Percentiles rank a stretch among this genome's conserved stretches.
Evolutionary conservation across 1,139 yeast genomes (phyloP).

Genomic region (Nakaseomyces kungkrabaensis): DNA sequence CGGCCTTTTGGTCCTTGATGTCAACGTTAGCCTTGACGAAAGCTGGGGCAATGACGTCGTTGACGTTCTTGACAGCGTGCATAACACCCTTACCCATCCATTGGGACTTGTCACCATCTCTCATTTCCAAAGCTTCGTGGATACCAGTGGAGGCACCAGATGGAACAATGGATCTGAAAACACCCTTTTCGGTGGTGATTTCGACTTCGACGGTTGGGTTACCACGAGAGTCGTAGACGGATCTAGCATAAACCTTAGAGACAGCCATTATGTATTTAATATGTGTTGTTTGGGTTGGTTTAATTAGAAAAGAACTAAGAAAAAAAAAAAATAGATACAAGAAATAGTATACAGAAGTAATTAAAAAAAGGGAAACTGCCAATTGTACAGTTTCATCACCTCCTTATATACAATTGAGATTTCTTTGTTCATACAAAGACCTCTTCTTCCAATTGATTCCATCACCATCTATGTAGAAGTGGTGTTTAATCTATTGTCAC

Average conservation of each 20-base stretch:
- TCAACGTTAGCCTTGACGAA: conserved; percentile 62
- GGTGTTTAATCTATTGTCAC: too few relatives aligned
- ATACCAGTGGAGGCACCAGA: conserved; percentile 96
- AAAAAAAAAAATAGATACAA: neutral
- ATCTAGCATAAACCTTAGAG: conserved; percentile 73
- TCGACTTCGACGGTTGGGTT: conserved; percentile 98
- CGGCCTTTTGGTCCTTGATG: conserved; percentile 65
- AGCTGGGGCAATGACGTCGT: conserved; percentile 83
- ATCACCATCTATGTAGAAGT: too few relatives aligned
- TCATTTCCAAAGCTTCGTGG: conserved; percentile 90
- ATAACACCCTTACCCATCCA: conserved; percentile 95
- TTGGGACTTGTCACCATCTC: conserved; percentile 88
- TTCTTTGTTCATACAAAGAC: too few relatives aligned
- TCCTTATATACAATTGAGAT: neutral
- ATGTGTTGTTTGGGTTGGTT: conserved; percentile 7
- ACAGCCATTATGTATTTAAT: conserved; percentile 37
- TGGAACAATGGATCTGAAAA: conserved; percentile 89
- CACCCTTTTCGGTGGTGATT: conserved; percentile 72
- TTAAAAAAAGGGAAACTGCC: neutral
- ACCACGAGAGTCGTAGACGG: conserved; percentile 96
- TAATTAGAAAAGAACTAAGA: conserved; percentile 3
- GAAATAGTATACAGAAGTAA: neutral
- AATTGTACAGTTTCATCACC: neutral
- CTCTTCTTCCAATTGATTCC: neutral
- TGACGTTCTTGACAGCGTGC: conserved; percentile 88